Percentiles rank a stretch among this genome's conserved stretches.
Conservation (phyloP, 257 asterid genomes). For the Primulina tabacum region DNA sequence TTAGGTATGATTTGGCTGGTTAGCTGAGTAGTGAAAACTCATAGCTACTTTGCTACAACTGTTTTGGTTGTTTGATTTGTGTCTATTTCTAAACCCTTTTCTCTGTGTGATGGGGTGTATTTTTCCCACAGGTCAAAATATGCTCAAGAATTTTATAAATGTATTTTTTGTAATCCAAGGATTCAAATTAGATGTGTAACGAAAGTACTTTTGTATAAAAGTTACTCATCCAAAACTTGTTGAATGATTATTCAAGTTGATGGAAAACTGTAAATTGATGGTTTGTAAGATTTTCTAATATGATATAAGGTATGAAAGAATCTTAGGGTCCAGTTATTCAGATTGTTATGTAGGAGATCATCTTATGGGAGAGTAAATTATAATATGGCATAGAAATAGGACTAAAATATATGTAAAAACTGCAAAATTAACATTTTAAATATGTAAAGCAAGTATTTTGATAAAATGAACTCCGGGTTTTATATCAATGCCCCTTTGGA, state of each 20-base stretch:
- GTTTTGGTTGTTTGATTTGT: neutral
- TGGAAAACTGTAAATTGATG: too few relatives aligned
- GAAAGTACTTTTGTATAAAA: neutral
- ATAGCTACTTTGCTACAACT: neutral
- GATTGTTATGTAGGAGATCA: too few relatives aligned
- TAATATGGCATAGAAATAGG: neutral
- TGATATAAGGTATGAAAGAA: too few relatives aligned
- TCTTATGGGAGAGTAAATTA: neutral
- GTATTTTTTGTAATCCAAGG: neutral
- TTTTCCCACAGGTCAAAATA: neutral
- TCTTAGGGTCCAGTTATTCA: too few relatives aligned
- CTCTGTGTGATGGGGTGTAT: neutral
- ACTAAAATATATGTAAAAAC: too few relatives aligned
- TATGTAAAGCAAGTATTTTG: neutral
- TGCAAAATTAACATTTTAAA: neutral
- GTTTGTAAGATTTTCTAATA: too few relatives aligned
- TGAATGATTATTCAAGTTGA: neutral
- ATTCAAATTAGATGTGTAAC: neutral
- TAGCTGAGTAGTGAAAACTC: neutral
- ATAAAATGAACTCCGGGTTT: neutral
- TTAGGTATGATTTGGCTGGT: neutral
- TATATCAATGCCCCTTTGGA: neutral
- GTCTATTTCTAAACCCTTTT: neutral
- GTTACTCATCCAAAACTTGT: neutral
- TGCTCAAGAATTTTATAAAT: neutral